Conservation (phyloP, 352 stramenopile genomes). For the Phytophthora brassicae region DNA sequence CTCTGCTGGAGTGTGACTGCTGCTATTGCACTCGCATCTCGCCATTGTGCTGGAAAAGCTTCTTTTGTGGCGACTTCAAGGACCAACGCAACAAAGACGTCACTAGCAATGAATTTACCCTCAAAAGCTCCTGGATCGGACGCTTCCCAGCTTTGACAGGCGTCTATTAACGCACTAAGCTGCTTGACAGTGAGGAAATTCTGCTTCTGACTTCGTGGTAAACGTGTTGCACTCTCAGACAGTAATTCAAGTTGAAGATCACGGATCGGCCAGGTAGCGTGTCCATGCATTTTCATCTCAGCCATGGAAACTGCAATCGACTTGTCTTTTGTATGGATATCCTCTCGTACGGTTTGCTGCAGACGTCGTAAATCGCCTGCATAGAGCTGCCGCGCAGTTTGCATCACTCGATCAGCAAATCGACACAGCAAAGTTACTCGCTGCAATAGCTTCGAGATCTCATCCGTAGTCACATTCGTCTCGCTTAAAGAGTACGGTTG, state of each 20-base stretch:
- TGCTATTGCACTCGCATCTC: constrained; percentile 34
- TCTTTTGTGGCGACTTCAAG: constrained; percentile 33
- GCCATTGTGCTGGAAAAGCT: constrained; percentile 42
- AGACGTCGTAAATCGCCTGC: constrained; percentile 24
- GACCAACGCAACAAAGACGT: constrained; percentile 43
- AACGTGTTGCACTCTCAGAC: constrained; percentile 6
- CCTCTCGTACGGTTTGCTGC: constrained; percentile 26
- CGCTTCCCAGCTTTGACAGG: constrained; percentile 19
- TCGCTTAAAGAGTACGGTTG: constrained; percentile 33
- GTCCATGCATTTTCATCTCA: constrained; percentile 12
- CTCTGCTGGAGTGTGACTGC: constrained; percentile 35
- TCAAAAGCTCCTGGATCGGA: constrained; percentile 6
- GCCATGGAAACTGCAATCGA: constrained; percentile 29
- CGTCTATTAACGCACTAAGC: constrained; percentile 16
- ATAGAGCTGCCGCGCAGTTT: constrained; percentile 28
- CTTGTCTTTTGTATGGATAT: constrained; percentile 39
- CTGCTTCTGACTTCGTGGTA: constrained; percentile 17
- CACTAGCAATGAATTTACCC: constrained; percentile 15
- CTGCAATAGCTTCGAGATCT: constrained; percentile 34
- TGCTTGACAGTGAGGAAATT: constrained; percentile 33
- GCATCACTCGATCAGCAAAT: constrained; percentile 37
- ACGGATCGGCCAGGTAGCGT: constrained; percentile 26
- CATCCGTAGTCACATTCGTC: constrained; percentile 22
- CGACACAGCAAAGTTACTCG: constrained; percentile 34
- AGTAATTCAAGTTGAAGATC: not conserved